These are phyloP conservation scores for Diaporthe humulicola DNA, from an alignment of 2,329 filamentous ascomycete genomes.

Conservation along the genomic window DNA sequence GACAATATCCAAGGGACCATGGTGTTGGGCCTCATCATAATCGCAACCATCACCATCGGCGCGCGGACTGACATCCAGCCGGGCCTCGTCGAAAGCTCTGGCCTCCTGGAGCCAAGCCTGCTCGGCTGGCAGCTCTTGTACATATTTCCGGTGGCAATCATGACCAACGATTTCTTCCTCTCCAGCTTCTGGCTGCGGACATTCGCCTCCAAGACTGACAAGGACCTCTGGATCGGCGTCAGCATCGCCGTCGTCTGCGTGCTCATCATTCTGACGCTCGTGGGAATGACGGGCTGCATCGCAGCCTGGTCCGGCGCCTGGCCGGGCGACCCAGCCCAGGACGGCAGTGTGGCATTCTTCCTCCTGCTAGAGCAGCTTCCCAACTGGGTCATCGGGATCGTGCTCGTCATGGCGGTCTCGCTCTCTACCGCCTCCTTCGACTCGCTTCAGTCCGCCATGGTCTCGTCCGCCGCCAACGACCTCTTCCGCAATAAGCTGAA, in stretches of 20 bases:
- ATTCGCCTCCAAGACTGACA: slow-evolving; percentile 84
- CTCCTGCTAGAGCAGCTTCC: slow-evolving; percentile 79
- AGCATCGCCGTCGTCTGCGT: slow-evolving; percentile 76
- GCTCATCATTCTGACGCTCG: slow-evolving; percentile 78
- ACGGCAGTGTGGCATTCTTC: slow-evolving; percentile 81
- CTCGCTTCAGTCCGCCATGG: slow-evolving; percentile 85
- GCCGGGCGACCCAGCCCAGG: slow-evolving; percentile 69
- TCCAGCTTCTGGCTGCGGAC: slow-evolving; percentile 88
- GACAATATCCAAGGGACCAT: slow-evolving; percentile 86
- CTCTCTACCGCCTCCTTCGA: slow-evolving; percentile 85
- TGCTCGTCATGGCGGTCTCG: slow-evolving; percentile 84
- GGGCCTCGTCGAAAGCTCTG: slow-evolving; percentile 76
- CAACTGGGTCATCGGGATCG: slow-evolving; percentile 84
- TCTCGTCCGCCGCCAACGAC: slow-evolving; percentile 87
- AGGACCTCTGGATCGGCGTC: slow-evolving; percentile 81
- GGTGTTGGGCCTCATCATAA: slow-evolving; percentile 80
- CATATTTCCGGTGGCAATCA: slow-evolving; percentile 83
- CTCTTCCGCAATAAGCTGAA: slow-evolving; percentile 85
- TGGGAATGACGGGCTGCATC: slow-evolving; percentile 80
- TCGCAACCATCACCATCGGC: slow-evolving; percentile 83
- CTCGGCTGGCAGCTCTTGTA: slow-evolving; percentile 90
- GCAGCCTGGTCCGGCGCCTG: slow-evolving; percentile 84
- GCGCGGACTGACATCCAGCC: slow-evolving; percentile 80
- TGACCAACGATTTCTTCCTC: slow-evolving; percentile 90
- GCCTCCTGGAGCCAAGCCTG: slow-evolving; percentile 75